Evolutionary conservation across 2,329 filamentous ascomycete species (phyloP).

Genomic region (Chaetomium strumarium): DNA sequence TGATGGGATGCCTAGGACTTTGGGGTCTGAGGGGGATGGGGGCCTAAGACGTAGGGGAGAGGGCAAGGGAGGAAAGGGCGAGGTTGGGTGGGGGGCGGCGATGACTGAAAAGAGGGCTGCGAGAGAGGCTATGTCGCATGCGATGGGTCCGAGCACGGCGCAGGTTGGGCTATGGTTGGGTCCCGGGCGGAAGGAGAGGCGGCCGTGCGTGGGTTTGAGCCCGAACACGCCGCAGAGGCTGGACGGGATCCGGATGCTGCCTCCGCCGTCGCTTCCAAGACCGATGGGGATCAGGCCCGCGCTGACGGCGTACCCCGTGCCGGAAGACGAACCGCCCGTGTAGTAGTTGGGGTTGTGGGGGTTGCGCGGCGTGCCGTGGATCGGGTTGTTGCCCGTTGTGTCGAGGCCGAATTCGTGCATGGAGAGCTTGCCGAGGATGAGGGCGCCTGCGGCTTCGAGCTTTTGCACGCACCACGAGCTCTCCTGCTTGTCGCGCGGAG

Average conservation of each 20-base stretch:
- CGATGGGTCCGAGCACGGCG: constrained; percentile 62
- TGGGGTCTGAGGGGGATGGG: constrained; percentile 27
- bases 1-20: constrained; percentile 57
- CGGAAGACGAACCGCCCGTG: constrained; percentile 70
- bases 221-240: constrained; percentile 69
- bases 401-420: constrained; percentile 76
- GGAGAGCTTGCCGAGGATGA: constrained; percentile 65
- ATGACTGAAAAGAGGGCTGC: constrained; percentile 60
- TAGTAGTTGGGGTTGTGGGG: constrained; percentile 70
- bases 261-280: constrained; percentile 67
- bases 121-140: constrained; percentile 60
- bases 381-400: constrained; percentile 70
- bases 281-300: constrained; percentile 65
- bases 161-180: constrained; percentile 54
- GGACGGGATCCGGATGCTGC: constrained; percentile 67
- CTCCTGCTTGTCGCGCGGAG: constrained; percentile 32
- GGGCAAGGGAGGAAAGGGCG: constrained; percentile 44
- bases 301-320: constrained; percentile 64
- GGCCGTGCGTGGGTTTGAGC: constrained; percentile 64
- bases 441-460: constrained; percentile 63
- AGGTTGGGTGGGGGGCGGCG: constrained; percentile 55
- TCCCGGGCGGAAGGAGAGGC: constrained; percentile 57
- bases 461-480: constrained; percentile 68
- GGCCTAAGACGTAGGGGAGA: constrained; percentile 24
- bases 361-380: constrained; percentile 67